A percentile compares a stretch with the other conserved stretches of the same genome.
phyloP scores from a whole-genome alignment of 148 eudicot species.

The Selenicereus undatus region DNA sequence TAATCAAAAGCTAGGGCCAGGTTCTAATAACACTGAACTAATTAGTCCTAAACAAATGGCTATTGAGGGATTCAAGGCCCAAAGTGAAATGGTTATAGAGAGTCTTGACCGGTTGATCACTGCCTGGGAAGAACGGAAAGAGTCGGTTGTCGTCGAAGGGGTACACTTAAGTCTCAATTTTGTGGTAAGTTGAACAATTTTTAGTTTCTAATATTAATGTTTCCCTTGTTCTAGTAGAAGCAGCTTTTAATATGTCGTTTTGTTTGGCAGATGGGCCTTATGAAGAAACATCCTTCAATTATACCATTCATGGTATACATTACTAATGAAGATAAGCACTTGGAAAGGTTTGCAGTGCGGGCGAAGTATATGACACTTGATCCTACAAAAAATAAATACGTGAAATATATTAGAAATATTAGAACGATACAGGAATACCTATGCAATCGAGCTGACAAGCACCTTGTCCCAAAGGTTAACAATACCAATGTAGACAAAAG shows the following conservation, averaged over 20 bases:
- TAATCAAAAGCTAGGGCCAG: conserved; percentile 35
- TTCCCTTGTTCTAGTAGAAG: conserved; percentile 7
- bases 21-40: conserved; percentile 34
- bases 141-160: conserved; percentile 94
- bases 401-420: conserved; percentile 84
- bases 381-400: conserved; percentile 87
- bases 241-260: conserved; percentile 1
- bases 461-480: conserved; percentile 86
- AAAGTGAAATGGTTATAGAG: conserved; percentile 98
- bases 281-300: conserved; percentile 97
- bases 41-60: conserved; percentile 90
- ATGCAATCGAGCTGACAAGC: conserved; percentile 90
- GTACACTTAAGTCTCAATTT: conserved; percentile 98
- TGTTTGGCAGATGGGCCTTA: conserved; percentile 84
- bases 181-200: conserved; percentile 48
- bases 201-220: not conserved
- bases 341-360: conserved; percentile 96
- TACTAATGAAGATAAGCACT: conserved; percentile 84
- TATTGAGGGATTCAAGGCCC: conserved; percentile 93
- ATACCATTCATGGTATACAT: conserved; percentile 97
- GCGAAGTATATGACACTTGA: conserved; percentile 96
- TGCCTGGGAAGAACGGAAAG: conserved; percentile 94
- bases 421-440: conserved; percentile 91
- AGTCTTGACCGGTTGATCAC: conserved; percentile 89
- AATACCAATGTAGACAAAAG: conserved; percentile 96